Conservation (phyloP, 1,139 yeast genomes). For the Lodderomyces metapsilosis region DNA sequence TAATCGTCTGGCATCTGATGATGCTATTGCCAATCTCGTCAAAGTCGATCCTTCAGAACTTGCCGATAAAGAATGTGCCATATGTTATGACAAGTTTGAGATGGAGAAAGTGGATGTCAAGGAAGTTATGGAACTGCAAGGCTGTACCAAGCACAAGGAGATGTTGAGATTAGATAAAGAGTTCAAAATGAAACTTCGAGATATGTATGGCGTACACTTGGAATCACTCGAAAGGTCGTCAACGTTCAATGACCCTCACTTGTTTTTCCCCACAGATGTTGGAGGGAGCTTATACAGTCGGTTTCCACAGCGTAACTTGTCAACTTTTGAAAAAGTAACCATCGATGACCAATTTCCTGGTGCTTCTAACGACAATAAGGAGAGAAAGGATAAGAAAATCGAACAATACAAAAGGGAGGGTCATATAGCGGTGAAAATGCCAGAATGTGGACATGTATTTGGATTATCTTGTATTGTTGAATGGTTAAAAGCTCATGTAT, state of each 20-base stretch:
- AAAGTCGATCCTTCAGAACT: slow-evolving; percentile 23
- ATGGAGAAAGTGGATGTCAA: slow-evolving; percentile 29
- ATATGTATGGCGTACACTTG: slow-evolving; percentile 6
- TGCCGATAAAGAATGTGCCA: slow-evolving; percentile 36
- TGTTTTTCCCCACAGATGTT: slow-evolving; percentile 40
- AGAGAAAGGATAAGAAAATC: slow-evolving; percentile 12
- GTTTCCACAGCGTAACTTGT: slow-evolving; percentile 33
- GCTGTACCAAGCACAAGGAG: not conserved
- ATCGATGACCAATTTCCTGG: slow-evolving; percentile 37
- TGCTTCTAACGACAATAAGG: slow-evolving; percentile 17
- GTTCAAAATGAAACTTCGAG: slow-evolving; percentile 5
- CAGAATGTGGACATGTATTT: slow-evolving; percentile 42
- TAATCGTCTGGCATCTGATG: slow-evolving; percentile 37
- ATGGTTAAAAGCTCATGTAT: slow-evolving; percentile 41
- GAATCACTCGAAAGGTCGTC: slow-evolving; percentile 10
- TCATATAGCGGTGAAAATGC: slow-evolving; percentile 45
- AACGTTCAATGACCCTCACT: slow-evolving; percentile 35
- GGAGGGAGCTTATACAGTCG: slow-evolving; percentile 29
- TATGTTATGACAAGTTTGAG: slow-evolving; percentile 27
- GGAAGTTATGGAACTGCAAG: not conserved
- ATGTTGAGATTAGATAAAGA: not conserved
- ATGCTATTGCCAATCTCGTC: slow-evolving; percentile 36
- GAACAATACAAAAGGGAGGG: slow-evolving; percentile 20
- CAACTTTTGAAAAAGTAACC: slow-evolving; percentile 22
- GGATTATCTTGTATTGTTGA: slow-evolving; percentile 44